Percentiles rank a stretch among this genome's conserved stretches.
These are phyloP conservation scores for Phaeomoniella chlamydospora DNA, from an alignment of 2,329 filamentous ascomycete species.

Conservation along the genomic window DNA sequence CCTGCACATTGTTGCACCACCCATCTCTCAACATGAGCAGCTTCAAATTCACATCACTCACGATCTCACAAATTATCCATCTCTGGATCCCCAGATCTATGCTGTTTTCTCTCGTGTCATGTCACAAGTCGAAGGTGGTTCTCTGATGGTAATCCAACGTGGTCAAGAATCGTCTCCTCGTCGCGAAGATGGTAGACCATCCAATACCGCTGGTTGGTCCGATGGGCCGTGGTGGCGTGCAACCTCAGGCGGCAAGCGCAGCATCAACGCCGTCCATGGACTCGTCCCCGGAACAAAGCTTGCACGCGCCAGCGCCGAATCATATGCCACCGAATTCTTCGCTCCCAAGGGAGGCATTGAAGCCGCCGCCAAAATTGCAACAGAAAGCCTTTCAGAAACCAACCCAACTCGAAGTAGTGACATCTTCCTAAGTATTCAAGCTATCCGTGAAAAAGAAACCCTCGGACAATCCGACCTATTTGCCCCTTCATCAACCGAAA, in stretches of 20 bases:
- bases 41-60: constrained; percentile 96
- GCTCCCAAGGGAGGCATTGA: constrained; percentile 63
- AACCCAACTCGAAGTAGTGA: constrained; percentile 89
- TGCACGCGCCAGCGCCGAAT: constrained; percentile 75
- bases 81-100: constrained; percentile 84
- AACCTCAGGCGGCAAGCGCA: constrained; percentile 44
- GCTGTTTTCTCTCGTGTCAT: constrained; percentile 87
- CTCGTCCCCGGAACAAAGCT: constrained; percentile 81
- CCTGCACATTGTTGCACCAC: constrained; percentile 85
- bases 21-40: constrained; percentile 91
- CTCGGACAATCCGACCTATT: background rate
- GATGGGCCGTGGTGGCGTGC: constrained; percentile 93
- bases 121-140: constrained; percentile 96
- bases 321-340: constrained; percentile 77
- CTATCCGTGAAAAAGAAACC: constrained; percentile 50
- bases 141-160: constrained; percentile 84
- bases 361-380: constrained; percentile 63
- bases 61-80: constrained; percentile 87
- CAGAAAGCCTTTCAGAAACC: constrained; percentile 62
- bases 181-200: constrained; percentile 44
- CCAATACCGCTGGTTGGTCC: constrained; percentile 55
- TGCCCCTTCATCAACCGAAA: background rate
- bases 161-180: constrained; percentile 70
- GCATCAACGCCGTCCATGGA: constrained; percentile 67
- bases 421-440: constrained; percentile 91